Evolutionary conservation across 75 land plant genomes (phyloP), one percentile per base, ranked within the genome.

Genomic region (Pinus tabuliformis): DNA sequence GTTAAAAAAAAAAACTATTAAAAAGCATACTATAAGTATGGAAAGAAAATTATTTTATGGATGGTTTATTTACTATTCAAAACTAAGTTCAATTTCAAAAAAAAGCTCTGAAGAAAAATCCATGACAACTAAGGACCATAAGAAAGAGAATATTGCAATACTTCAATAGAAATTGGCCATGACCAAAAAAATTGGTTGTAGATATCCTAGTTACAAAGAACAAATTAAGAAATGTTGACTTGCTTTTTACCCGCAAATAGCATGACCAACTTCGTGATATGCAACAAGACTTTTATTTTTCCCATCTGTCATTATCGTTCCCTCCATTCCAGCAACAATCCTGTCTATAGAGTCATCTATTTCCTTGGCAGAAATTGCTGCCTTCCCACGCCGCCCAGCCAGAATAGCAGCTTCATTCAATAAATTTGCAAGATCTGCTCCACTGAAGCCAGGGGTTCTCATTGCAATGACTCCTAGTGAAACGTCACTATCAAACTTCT

Each of bases 241-340:
- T 73, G 37, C 12, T 70, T 21, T 89, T 84, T 82, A 94, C 99
- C 96, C 99, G 68, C 99, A 96, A 64, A 96, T 84, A 58, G 99
- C 99, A 78, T 96, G 99, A 17, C 99, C 99, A 42, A 96, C 99
- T 88, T 96, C 99, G 83, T 96, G 99, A 62, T 96, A 96, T 26
- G 99, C 99, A 63, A 96, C 99, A 54, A 96, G 85, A 73, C 99
- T 96, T 80, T 96, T 96, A 79, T 91, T 89, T 81, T 96, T 96
- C 58, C 99, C 99, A 86, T 96, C 99, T 12, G 99, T 96, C 99
- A 96, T 96, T 0, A 96, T 86, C 14, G 99, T 96, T 62, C 99
- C 99, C 82, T 96, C 99, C 99, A 96, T 96, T 75, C 99, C 99
- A 76, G 99, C 99, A 1, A 96, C 99, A 84, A 96, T 96, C 73